Conservation (phyloP, 139 green algal genomes). For the Ostreobium quekettii region DNA sequence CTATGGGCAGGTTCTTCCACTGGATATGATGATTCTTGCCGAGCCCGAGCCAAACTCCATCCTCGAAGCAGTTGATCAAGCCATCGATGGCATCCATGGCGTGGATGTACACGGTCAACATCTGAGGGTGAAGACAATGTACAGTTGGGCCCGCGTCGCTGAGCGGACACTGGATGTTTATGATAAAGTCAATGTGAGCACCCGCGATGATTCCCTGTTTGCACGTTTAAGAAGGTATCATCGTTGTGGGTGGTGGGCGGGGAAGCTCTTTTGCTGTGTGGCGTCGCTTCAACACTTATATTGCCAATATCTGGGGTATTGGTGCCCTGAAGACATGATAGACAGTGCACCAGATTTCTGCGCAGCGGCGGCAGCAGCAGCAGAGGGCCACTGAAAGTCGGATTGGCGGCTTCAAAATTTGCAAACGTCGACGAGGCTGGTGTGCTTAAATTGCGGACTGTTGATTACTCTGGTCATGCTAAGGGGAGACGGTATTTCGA, state of each 20-base stretch:
- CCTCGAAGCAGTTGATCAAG: slow-evolving; percentile 37
- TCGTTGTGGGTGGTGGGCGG: slow-evolving; percentile 54
- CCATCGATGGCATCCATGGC: slow-evolving; percentile 16
- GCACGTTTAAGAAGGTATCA: slow-evolving; percentile 39
- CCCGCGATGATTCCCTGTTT: slow-evolving; percentile 29
- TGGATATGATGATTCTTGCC: slow-evolving; percentile 74
- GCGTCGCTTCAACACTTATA: slow-evolving; percentile 49
- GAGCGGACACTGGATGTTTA: slow-evolving; percentile 73
- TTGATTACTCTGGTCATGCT: too few relatives aligned
- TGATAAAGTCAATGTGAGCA: slow-evolving; percentile 20
- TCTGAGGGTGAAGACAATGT: slow-evolving; percentile 59
- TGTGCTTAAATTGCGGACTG: too few relatives aligned
- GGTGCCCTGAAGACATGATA: slow-evolving; percentile 30
- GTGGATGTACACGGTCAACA: slow-evolving; percentile 11
- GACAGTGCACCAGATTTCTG: slow-evolving; percentile 39
- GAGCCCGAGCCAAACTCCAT: slow-evolving; percentile 59
- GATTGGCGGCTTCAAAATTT: too few relatives aligned
- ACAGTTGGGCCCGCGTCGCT: slow-evolving; percentile 82
- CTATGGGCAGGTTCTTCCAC: slow-evolving; percentile 85
- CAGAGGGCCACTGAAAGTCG: too few relatives aligned
- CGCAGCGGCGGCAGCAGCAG: too few relatives aligned
- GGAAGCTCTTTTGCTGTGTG: slow-evolving; percentile 59
- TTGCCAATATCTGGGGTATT: slow-evolving; percentile 43
- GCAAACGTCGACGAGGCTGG: too few relatives aligned
- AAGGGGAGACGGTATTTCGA: too few relatives aligned